Evolutionary conservation across 768 basidiomycete genomes (phyloP).

Genomic region (Paxillus ammoniavirescens): DNA sequence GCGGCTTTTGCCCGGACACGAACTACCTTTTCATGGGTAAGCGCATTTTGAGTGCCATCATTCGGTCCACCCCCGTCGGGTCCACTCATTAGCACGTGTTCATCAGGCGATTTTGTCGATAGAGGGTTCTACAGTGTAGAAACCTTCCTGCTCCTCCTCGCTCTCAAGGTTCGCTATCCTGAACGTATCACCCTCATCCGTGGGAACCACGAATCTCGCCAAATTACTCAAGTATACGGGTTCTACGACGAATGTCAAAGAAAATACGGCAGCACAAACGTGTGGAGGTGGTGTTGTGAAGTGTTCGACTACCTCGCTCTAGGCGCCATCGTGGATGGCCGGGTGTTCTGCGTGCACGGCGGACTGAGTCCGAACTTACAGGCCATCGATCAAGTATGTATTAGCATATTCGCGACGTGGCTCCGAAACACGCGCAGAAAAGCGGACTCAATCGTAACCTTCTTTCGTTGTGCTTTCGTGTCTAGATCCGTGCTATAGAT

Average conservation of each 20-base stretch:
- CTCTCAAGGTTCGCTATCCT: conserved; percentile 95
- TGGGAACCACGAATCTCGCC: conserved; percentile 96
- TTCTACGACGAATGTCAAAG: conserved; percentile 96
- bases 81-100: conserved; percentile 6
- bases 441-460: conserved; percentile 21
- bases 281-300: conserved; percentile 98
- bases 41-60: conserved; percentile 22
- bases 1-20: conserved; percentile 89
- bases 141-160: conserved; percentile 91
- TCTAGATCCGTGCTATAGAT: conserved; percentile 90
- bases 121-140: conserved; percentile 97
- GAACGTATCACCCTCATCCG: conserved; percentile 96
- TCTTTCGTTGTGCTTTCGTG: conserved; percentile 9
- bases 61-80: conserved; percentile 3
- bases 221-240: conserved; percentile 95
- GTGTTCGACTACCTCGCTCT: conserved; percentile 97
- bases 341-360: conserved; percentile 97
- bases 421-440: conserved; percentile 15
- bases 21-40: conserved; percentile 96
- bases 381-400: conserved; percentile 81
- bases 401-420: conserved; percentile 13
- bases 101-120: conserved; percentile 93
- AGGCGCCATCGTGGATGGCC: conserved; percentile 94
- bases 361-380: conserved; percentile 89
- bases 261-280: conserved; percentile 91